Base-by-base conservation (phyloP, 768 basidiomycete genomes). In the Naematelia aurantialba region DNA sequence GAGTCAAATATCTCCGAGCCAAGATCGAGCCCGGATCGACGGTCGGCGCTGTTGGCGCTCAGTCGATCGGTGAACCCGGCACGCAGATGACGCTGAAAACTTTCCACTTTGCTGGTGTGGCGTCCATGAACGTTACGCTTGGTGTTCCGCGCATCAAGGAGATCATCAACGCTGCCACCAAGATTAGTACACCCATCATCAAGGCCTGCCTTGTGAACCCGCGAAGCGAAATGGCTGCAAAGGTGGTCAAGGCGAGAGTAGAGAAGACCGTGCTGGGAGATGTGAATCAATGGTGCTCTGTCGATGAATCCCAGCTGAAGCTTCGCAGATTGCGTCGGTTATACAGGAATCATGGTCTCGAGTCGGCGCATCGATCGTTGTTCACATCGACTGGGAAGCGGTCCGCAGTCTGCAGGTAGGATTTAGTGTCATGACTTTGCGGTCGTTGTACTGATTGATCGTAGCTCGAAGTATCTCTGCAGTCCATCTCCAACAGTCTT, bases 141-240 rank as follows among this genome's bases (percentile, higher is more conserved):
- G 96, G 96, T 78, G 96, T 98, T n/a, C 96, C 96, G 2, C 94
- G 96, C 70, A 98, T 99, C 79, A 98, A 98, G 78, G 96, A 99
- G 78, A 98, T 99, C 66, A 99, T 99, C 81, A 99, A 98, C 68
- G 96, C 92, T 1, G 90, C 96, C n/a, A 99, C 96, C 76, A 78
- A 82, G 39, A 98, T 99, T 78, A 92, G 88, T 72, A 99, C 96
- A 0, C 96, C 96, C 2, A 97, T 99, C 76, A 99, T 99, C 76
- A 93, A 93, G 62, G 94, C 93, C 69, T 91, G 89, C 75, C 82
- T 99, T 24, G 91, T 91, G 12, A 87, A 87, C 5, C 67, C 76
- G n/a, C 61, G 60, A 10, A 91, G 85, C 64, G 96, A 98, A 73
- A 84, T 88, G n/a, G 91, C 94, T 21, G 96, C 96, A 24, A 85